phyloP scores from a whole-genome alignment of 169 alveolate species.

The Theileria sp. region DNA sequence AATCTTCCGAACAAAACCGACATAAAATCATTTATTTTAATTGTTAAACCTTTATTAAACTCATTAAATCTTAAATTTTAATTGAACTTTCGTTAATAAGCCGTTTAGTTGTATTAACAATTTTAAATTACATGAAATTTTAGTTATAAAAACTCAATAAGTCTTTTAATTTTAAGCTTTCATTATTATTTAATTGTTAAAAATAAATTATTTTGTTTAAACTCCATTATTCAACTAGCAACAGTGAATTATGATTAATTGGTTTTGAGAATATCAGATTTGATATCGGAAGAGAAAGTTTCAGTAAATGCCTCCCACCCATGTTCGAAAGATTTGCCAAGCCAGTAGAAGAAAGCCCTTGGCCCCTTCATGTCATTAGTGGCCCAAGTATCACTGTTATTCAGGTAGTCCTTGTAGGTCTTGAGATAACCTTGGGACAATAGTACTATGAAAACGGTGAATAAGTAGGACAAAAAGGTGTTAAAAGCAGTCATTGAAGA shows the following conservation, averaged over 20 bases:
- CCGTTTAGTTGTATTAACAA: no score
- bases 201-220: no score
- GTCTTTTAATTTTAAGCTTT: no score
- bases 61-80: no score
- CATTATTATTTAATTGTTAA: neutral
- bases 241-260: no score
- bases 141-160: no score
- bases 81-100: no score
- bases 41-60: no score
- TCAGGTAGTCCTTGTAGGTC: neutral
- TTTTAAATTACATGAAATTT: no score
- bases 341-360: conserved; percentile 12
- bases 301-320: conserved; percentile 7
- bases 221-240: no score
- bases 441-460: neutral
- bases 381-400: neutral
- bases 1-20: neutral
- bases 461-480: neutral
- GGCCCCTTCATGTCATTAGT: neutral
- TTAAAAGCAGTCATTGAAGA: neutral
- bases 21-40: neutral
- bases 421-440: conserved; percentile 14
- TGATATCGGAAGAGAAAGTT: neutral
- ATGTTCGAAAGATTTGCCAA: conserved; percentile 8
- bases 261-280: conserved; percentile 1